These are phyloP conservation scores for Acanthamoeba triangularis DNA, from an alignment of 208 protist genomes.

Conservation along the genomic window DNA sequence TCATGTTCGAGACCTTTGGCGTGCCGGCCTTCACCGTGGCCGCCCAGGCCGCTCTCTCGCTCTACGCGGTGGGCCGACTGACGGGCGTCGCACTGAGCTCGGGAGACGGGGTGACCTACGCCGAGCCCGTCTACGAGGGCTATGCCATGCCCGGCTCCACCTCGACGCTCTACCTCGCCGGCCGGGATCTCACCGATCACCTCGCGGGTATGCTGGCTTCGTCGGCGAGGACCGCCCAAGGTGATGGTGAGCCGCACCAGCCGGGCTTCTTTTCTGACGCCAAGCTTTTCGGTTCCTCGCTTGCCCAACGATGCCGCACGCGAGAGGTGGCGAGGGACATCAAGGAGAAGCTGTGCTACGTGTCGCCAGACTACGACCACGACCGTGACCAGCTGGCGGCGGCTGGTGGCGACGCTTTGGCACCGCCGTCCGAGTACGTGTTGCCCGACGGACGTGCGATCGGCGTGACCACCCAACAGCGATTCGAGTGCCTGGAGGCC, in stretches of 20 bases:
- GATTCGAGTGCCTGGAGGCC: neutral
- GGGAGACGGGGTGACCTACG: conserved; percentile 25
- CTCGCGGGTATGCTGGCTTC: neutral
- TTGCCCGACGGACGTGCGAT: neutral
- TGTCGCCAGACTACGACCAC: neutral
- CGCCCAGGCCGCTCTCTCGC: conserved; percentile 82
- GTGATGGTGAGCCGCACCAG: neutral
- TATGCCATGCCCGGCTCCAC: neutral
- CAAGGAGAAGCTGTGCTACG: conserved; percentile 31
- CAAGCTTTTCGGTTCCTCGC: no score
- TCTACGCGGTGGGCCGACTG: neutral
- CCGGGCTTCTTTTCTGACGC: neutral
- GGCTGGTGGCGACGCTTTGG: no score
- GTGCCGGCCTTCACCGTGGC: conserved; percentile 91
- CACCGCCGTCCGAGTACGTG: neutral
- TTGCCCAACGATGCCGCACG: neutral
- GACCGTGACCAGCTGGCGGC: neutral
- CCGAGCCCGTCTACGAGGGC: conserved; percentile 23
- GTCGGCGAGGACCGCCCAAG: no score
- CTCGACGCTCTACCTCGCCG: neutral
- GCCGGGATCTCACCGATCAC: neutral
- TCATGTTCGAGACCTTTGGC: conserved; percentile 94
- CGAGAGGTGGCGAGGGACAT: neutral
- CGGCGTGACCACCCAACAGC: neutral
- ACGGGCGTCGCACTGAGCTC: conserved; percentile 27